phyloP scores from a whole-genome alignment of 2,329 filamentous ascomycete genomes.

The Bipolaris zeicola region DNA sequence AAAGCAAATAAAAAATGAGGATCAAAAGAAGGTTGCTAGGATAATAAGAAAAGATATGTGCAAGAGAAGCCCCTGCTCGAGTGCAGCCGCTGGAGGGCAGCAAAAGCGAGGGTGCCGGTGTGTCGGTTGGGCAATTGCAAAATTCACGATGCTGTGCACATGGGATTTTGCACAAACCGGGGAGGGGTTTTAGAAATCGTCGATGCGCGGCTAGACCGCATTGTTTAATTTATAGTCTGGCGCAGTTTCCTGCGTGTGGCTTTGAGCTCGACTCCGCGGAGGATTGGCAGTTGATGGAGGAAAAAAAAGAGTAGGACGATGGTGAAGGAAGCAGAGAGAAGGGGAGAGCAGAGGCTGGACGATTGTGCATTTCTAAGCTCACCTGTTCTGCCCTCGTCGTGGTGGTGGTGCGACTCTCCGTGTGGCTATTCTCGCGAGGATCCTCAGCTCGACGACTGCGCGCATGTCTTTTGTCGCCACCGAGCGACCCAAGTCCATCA shows the following conservation, averaged over 20 bases:
- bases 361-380: background rate
- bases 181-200: conserved; percentile 9
- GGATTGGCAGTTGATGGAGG: background rate
- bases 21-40: background rate
- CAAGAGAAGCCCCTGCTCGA: background rate
- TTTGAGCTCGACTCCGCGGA: conserved; percentile 8
- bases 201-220: conserved; percentile 18
- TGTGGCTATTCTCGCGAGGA: background rate
- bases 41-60: background rate
- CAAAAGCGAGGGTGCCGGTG: background rate
- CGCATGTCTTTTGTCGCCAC: conserved; percentile 1
- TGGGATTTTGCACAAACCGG: conserved; percentile 12
- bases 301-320: background rate
- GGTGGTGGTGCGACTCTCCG: background rate
- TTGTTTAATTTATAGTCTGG: conserved; percentile 15
- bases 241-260: background rate
- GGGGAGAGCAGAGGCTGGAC: background rate
- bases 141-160: conserved; percentile 10
- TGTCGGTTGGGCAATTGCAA: conserved; percentile 4
- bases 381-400: background rate
- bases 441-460: background rate
- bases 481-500: background rate
- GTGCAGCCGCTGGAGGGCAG: background rate
- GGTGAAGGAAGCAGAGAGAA: background rate
- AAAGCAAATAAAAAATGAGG: too few relatives aligned